phyloP scores from a whole-genome alignment of 169 alveolate genomes.

The Plasmodium billcollinsi region DNA sequence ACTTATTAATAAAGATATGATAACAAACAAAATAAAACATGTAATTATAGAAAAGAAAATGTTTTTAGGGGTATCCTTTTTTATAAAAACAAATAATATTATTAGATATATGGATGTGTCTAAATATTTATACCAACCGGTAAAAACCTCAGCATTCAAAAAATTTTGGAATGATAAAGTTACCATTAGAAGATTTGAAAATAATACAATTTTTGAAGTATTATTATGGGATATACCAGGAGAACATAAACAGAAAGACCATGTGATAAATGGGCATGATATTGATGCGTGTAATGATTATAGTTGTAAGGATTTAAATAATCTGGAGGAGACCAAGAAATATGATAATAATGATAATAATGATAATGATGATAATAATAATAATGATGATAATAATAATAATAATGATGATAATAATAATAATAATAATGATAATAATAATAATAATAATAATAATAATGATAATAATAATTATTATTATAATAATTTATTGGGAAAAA shows the following conservation, averaged over 20 bases:
- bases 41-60: not conserved
- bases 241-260: not conserved
- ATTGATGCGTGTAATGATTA: not conserved
- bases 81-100: constrained; percentile 29
- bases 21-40: not conserved
- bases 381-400: no score
- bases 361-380: no score
- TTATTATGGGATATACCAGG: constrained; percentile 40
- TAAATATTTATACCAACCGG: constrained; percentile 20
- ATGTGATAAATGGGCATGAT: not conserved
- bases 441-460: no score
- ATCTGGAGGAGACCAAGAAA: no score
- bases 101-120: constrained; percentile 20
- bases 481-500: no score
- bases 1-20: not conserved
- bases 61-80: constrained; percentile 18
- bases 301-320: no score
- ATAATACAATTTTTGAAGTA: constrained; percentile 56
- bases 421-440: no score
- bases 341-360: no score
- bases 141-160: constrained; percentile 19
- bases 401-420: no score
- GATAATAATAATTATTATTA: no score
- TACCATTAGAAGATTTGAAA: constrained; percentile 42
- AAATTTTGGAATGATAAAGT: constrained; percentile 32